These are phyloP conservation scores for Aspergillus nanangensis DNA, from an alignment of 495 filamentous ascomycete genomes.

Conservation along the genomic window DNA sequence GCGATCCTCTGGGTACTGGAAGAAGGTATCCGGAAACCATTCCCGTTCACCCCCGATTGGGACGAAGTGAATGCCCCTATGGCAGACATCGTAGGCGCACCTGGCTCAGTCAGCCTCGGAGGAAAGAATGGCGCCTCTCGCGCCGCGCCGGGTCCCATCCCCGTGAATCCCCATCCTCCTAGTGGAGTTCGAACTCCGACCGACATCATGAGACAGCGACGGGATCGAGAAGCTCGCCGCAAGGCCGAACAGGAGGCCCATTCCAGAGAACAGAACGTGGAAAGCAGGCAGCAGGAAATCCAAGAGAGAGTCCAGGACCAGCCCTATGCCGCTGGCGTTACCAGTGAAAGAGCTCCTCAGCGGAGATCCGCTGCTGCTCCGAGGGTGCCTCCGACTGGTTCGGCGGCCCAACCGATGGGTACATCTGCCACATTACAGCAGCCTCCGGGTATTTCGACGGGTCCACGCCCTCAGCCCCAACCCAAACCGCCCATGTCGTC, in stretches of 20 bases:
- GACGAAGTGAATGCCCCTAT: constrained; percentile 92
- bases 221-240: constrained; percentile 60
- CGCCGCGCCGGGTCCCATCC: constrained; percentile 41
- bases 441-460: constrained; percentile 3
- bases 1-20: constrained; percentile 91
- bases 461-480: constrained; percentile 3
- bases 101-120: constrained; percentile 32
- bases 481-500: constrained; percentile 4
- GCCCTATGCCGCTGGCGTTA: constrained; percentile 56
- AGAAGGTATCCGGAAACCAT: constrained; percentile 79
- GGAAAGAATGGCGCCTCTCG: constrained; percentile 46
- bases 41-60: constrained; percentile 77
- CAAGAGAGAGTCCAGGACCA: constrained; percentile 37
- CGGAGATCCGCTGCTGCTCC: constrained; percentile 31
- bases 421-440: constrained; percentile 5
- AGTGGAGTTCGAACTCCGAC: constrained; percentile 54
- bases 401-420: constrained; percentile 16
- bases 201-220: constrained; percentile 71
- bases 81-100: constrained; percentile 71
- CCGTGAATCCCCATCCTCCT: constrained; percentile 38
- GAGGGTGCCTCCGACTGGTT: constrained; percentile 18
- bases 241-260: constrained; percentile 56
- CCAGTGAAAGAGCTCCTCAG: constrained; percentile 40
- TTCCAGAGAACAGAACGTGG: constrained; percentile 49
- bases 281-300: constrained; percentile 48